Conservation (phyloP, 2,329 filamentous ascomycete species). For the Trichoderma guizhouense region DNA sequence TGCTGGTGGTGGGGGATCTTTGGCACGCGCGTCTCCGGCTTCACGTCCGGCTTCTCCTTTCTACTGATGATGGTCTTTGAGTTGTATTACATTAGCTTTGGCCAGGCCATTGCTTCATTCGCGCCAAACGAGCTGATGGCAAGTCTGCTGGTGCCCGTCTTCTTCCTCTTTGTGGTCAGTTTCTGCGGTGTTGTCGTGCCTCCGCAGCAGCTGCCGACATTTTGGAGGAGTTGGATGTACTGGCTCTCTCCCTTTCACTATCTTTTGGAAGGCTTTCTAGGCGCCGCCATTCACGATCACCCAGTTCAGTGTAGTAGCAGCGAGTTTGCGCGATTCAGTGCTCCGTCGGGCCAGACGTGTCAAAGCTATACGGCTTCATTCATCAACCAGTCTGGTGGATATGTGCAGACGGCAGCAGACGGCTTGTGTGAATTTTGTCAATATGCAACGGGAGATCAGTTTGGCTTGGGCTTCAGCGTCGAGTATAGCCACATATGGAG, state of each 20-base stretch:
- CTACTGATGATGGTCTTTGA: conserved; percentile 65
- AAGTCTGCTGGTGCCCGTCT: conserved; percentile 62
- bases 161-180: conserved; percentile 66
- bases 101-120: conserved; percentile 65
- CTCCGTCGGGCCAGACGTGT: conserved; percentile 59
- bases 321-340: conserved; percentile 59
- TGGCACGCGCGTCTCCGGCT: conserved; percentile 48
- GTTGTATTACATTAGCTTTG: conserved; percentile 62
- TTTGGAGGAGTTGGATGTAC: conserved; percentile 66
- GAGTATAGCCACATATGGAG: conserved; percentile 61
- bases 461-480: conserved; percentile 57
- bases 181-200: conserved; percentile 72
- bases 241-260: conserved; percentile 67
- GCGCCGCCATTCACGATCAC: conserved; percentile 51
- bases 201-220: conserved; percentile 52
- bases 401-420: conserved; percentile 52
- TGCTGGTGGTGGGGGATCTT: conserved; percentile 58
- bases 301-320: conserved; percentile 51
- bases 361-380: conserved; percentile 55
- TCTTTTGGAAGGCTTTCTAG: conserved; percentile 60
- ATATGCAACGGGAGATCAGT: conserved; percentile 58
- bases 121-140: conserved; percentile 65
- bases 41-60: conserved; percentile 60
- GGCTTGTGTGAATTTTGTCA: conserved; percentile 64
- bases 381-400: conserved; percentile 54